phyloP scores from a whole-genome alignment of 2,329 filamentous ascomycete genomes.

The Aureobasidium mangrovei region DNA sequence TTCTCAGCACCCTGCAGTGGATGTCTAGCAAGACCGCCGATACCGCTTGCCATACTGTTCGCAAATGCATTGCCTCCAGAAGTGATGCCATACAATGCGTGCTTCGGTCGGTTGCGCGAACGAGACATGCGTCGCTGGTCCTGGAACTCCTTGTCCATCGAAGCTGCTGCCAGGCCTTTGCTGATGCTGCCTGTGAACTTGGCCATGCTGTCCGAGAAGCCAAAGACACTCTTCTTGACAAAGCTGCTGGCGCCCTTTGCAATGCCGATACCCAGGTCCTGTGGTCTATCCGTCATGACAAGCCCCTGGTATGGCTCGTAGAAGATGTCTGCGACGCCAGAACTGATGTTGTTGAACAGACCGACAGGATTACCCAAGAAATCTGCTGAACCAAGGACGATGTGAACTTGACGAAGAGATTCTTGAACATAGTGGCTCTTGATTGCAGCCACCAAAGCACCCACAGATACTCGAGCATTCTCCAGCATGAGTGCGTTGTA shows the following conservation, averaged over 20 bases:
- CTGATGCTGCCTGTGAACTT: slow-evolving; percentile 97
- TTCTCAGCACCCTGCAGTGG: slow-evolving; percentile 93
- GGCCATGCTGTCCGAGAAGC: slow-evolving; percentile 92
- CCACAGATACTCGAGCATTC: slow-evolving; percentile 84
- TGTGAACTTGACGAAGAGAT: slow-evolving; percentile 89
- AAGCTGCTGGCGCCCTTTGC: slow-evolving; percentile 95
- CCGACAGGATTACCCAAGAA: slow-evolving; percentile 97
- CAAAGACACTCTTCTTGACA: slow-evolving; percentile 97
- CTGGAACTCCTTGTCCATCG: slow-evolving; percentile 97
- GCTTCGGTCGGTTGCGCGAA: slow-evolving; percentile 88
- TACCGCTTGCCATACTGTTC: slow-evolving; percentile 83
- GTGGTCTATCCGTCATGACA: slow-evolving; percentile 89
- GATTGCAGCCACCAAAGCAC: slow-evolving; percentile 74
- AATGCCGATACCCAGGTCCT: slow-evolving; percentile 89
- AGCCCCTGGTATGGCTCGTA: slow-evolving; percentile 98
- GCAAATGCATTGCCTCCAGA: slow-evolving; percentile 93
- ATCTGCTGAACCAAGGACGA: slow-evolving; percentile 92
- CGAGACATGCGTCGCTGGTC: slow-evolving; percentile 89
- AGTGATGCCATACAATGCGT: slow-evolving; percentile 91
- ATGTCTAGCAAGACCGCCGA: slow-evolving; percentile 86
- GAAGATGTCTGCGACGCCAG: slow-evolving; percentile 94
- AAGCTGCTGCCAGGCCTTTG: slow-evolving; percentile 90
- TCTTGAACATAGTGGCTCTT: slow-evolving; percentile 96
- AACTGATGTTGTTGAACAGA: slow-evolving; percentile 96
- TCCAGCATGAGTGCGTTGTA: slow-evolving; percentile 92